Percentiles rank a stretch among this genome's conserved stretches.
These are phyloP conservation scores for Quercus tomentella DNA, from an alignment of 331 rosid species.

Conservation along the genomic window DNA sequence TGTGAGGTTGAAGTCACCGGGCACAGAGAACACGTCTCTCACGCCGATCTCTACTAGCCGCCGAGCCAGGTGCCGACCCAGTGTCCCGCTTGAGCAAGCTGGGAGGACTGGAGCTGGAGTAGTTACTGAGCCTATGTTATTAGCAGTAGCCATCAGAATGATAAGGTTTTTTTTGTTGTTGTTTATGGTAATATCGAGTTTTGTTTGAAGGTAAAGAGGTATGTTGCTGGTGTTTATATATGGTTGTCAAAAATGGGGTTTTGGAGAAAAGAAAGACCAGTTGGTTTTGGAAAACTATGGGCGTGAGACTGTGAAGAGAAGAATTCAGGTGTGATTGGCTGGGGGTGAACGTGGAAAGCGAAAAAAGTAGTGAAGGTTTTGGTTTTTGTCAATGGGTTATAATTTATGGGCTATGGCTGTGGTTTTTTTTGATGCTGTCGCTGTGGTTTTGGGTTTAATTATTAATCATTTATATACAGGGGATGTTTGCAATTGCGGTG, in stretches of 20 bases:
- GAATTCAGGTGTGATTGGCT: no score
- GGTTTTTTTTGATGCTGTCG: no score
- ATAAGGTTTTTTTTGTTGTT: no score
- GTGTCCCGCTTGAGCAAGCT: conserved; percentile 29
- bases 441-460: no score
- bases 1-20: conserved; percentile 83
- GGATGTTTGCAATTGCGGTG: no score
- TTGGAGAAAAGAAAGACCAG: neutral
- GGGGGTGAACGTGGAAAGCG: no score
- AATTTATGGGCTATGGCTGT: no score
- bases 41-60: conserved; percentile 66
- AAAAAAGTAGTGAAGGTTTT: no score
- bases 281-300: neutral
- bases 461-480: no score
- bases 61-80: conserved; percentile 72
- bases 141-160: conserved; percentile 38
- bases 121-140: conserved; percentile 18
- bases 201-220: neutral
- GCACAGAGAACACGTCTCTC: conserved; percentile 76
- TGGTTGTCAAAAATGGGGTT: neutral
- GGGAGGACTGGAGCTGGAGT: conserved; percentile 23
- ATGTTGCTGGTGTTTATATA: neutral
- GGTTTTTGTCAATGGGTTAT: no score
- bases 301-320: no score
- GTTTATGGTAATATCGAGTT: no score